phyloP scores from a whole-genome alignment of 306 rosid species.

The Nissolia schottii region DNA sequence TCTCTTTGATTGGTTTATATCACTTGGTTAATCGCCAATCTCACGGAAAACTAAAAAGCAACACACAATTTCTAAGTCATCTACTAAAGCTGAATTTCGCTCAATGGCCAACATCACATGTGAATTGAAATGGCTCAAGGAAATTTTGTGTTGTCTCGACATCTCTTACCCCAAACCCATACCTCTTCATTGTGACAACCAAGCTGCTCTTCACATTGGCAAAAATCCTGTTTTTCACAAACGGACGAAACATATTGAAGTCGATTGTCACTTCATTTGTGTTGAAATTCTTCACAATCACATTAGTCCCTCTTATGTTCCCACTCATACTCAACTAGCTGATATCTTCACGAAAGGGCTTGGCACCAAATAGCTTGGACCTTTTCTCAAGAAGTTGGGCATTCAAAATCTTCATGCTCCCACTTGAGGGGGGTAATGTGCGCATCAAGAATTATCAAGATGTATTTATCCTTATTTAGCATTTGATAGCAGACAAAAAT shows the following conservation, averaged over 20 bases:
- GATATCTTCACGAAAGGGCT: neutral
- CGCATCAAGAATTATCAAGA: too few species aligned
- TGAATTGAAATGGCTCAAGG: neutral
- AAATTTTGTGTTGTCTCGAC: neutral
- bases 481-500: too few species aligned
- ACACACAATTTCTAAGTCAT: neutral
- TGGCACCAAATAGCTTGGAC: neutral
- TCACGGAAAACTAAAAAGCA: neutral
- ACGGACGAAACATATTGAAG: neutral
- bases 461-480: too few species aligned
- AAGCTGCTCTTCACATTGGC: too few species aligned
- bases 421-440: too few species aligned
- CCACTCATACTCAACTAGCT: neutral
- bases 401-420: too few species aligned
- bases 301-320: neutral
- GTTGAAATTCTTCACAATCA: too few species aligned
- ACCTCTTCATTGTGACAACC: neutral
- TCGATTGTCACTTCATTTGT: neutral
- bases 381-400: too few species aligned
- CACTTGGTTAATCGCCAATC: neutral
- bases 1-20: neutral
- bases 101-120: neutral
- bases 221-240: neutral
- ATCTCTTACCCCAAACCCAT: neutral
- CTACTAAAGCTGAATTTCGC: neutral